Conservation (phyloP, 495 filamentous ascomycete genomes). For the Aspergillus wentii region DNA sequence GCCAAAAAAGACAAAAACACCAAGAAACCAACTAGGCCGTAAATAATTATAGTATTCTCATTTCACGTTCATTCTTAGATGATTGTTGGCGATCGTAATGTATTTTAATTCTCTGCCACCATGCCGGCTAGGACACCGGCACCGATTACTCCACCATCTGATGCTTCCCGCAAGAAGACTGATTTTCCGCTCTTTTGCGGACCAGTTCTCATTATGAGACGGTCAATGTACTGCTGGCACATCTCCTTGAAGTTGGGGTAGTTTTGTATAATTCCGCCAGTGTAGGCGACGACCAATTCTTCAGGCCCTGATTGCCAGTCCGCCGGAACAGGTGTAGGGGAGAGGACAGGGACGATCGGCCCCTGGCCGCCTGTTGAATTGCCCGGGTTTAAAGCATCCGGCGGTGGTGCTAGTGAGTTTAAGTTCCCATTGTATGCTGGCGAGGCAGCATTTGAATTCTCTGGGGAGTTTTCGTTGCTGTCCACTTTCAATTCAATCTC, state of each 20-base stretch:
- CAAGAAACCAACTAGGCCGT: too few species aligned
- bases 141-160: conserved; percentile 72
- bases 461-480: conserved; percentile 33
- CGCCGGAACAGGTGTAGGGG: conserved; percentile 26
- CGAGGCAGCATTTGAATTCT: conserved; percentile 18
- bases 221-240: conserved; percentile 63
- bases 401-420: conserved; percentile 3
- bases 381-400: conserved; percentile 3
- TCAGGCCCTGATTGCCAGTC: conserved; percentile 48
- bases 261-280: conserved; percentile 71
- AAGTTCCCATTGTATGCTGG: conserved; percentile 24
- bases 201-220: conserved; percentile 54
- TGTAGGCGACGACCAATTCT: conserved; percentile 71
- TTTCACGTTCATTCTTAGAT: too few species aligned
- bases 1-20: too few species aligned
- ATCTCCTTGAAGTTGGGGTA: conserved; percentile 69
- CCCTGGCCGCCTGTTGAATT: conserved; percentile 15
- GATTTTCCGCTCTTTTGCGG: conserved; percentile 49
- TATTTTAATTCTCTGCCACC: conserved; percentile 30
- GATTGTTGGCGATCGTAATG: too few species aligned
- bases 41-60: too few species aligned
- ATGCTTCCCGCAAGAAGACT: conserved; percentile 62
- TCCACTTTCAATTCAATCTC: conserved; percentile 54
- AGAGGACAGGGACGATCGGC: conserved; percentile 42
- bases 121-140: conserved; percentile 71